Base-by-base conservation (phyloP, 352 stramenopile species). In the Pseudoperonospora humuli region DNA sequence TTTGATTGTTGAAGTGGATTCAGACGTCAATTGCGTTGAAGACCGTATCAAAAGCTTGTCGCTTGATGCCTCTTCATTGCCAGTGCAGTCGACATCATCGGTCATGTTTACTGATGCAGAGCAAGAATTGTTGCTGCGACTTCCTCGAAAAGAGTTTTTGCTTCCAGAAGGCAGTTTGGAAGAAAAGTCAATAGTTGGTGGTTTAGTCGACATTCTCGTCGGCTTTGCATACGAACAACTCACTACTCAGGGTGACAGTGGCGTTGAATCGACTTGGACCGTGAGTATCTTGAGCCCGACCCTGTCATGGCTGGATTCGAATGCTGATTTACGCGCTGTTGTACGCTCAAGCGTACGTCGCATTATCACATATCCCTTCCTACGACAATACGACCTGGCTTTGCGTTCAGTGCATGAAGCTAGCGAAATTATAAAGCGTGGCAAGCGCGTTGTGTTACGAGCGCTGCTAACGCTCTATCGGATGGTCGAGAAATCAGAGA, bases 191-290 rank as follows among this genome's bases (percentile, higher is more conserved):
- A 39, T 92, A n/a, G 54, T 96, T 9, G 71, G 86, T 32, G 87
- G 83, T 15, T 70, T 98, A 5, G 61, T 91, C 1, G 95, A 98
- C 55, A 83, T 99, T 37, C 67, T 98, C 19, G 91, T 97, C 27
- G 88, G 89, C 3, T 98, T 97, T 54, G 78, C 68, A 4, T 99
- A 99, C 63, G 96, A 99, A 45, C 77, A 97, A 35, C 64, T 97
- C 21, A 95, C 84, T 9, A 98, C 89, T 1, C 78, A 96, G 44
- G 95, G 94, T 25, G 96, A 99, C 53, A 82, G 86, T 38, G 95
- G 77, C 7, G 82, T 98, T 5, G 96, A 99, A 70, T 98, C 93
- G 5, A 86, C 93, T 9, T 99, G 95, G 95, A 98, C 95, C 10
- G 83, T 97, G 7, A 93, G 89, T 32, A 98, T 93, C 54, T 57